A percentile compares a stretch with the other conserved stretches of the same genome.
Evolutionary conservation across 768 basidiomycete genomes (phyloP).

Genomic region (Lactarius psammicola): DNA sequence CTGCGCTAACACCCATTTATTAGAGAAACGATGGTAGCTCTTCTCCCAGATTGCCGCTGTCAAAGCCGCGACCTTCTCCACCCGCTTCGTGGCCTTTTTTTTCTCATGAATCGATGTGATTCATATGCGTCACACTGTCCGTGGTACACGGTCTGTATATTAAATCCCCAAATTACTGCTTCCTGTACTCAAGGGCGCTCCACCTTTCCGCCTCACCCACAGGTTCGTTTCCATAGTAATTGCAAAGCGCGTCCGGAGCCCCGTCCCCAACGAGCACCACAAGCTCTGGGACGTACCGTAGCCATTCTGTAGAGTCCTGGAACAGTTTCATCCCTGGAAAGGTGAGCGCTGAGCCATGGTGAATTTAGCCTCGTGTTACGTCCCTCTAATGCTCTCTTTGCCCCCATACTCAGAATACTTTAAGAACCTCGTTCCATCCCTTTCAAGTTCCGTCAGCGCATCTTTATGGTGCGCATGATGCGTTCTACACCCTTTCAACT

Average conservation of each 20-base stretch:
- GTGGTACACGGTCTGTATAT: slow-evolving; percentile 6
- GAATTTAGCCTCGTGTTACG: not conserved
- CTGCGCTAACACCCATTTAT: too few species aligned
- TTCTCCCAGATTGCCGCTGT: not conserved
- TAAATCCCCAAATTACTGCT: not conserved
- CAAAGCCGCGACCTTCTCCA: slow-evolving; percentile 11
- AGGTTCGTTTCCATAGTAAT: not conserved
- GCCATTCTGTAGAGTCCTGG: slow-evolving; percentile 5
- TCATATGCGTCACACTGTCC: slow-evolving; percentile 19
- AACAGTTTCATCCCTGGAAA: slow-evolving; percentile 11
- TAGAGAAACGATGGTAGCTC: not conserved
- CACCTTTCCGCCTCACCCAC: not conserved
- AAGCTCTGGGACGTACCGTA: not conserved
- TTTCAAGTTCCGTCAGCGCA: not conserved
- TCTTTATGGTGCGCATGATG: slow-evolving; percentile 15
- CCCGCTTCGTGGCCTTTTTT: slow-evolving; percentile 16
- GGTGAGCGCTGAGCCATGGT: slow-evolving; percentile 5
- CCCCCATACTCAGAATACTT: not conserved
- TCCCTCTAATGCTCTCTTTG: slow-evolving; percentile 4
- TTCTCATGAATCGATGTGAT: slow-evolving; percentile 5
- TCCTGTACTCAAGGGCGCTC: not conserved
- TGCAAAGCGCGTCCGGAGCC: not conserved
- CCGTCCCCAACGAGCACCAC: slow-evolving; percentile 6
- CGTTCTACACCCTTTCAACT: slow-evolving; percentile 11
- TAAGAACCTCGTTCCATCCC: slow-evolving; percentile 9